Evolutionary conservation across 140 eudicot species (phyloP), one percentile per base, ranked within the genome.

Genomic region (Anethum foeniculum): DNA sequence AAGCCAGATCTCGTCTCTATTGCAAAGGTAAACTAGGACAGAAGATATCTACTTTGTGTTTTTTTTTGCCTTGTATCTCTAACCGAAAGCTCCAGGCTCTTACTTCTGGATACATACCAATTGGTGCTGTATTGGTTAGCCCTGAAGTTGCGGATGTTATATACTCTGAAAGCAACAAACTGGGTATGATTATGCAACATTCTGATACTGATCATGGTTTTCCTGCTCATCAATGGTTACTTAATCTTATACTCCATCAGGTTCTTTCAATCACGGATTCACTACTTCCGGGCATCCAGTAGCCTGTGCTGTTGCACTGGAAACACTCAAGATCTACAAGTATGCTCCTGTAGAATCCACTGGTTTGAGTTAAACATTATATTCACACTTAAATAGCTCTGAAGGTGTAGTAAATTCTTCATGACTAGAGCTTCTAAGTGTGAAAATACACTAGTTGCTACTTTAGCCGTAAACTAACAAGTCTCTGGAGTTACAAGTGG

Each of bases 231-330:
- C 6, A 64, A 12, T 21, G 44, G 15, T 27, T 41, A 9, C 58
- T 43, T 43, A 56, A 25, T 64, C 30, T 54, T 21, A 13, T 67
- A 39, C 54, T 62, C 47, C 54, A 23, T 38, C 81, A 94, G 98
- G 98, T 81, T 62, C 87, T 39, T 84, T 94, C 79, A 79, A 90
- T 80, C 97, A 94, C 83, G 98, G 97, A 89, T 94, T 94, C 79
- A 94, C 97, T 46, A 90, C 88, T 86, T 92, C 97, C 41, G 98
- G 98, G 76, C 98, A 94, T 77, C 98, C 99, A 16, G 97, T 94
- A 16, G 56, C 99, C 19, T 94, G 99, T 80, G 99, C 99, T 76
- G 99, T 94, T 75, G 99, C 99, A 41, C 82, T 94, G 77, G 97
- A 94, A 87, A 80, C 99, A 32, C 90, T 94, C 81, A 94, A 88